These are phyloP conservation scores for Heterobasidion occidentale DNA, from an alignment of 1,284 basidiomycete genomes.

Conservation along the genomic window DNA sequence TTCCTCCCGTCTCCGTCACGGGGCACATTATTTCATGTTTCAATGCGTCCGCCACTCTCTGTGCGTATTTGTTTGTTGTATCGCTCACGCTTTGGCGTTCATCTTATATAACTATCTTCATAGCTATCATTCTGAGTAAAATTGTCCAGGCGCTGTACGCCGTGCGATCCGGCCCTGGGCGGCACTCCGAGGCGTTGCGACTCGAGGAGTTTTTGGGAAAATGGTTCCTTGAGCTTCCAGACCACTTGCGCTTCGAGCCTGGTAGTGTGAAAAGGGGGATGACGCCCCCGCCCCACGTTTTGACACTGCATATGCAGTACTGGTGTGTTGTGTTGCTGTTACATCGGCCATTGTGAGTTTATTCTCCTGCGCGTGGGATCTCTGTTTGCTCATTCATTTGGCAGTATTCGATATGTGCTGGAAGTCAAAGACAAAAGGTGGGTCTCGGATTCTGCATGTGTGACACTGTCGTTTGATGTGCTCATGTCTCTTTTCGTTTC, in stretches of 20 bases:
- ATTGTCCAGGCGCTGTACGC: conserved; percentile 74
- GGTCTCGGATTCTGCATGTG: neutral
- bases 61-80: conserved; percentile 31
- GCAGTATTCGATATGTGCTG: conserved; percentile 11
- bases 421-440: conserved; percentile 8
- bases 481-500: neutral
- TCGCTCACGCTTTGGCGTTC: neutral
- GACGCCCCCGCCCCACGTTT: conserved; percentile 52
- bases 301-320: conserved; percentile 80
- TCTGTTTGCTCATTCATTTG: neutral
- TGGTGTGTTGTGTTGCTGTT: conserved; percentile 77
- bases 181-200: conserved; percentile 48
- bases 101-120: neutral
- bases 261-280: conserved; percentile 31
- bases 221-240: conserved; percentile 72
- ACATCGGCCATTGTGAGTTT: conserved; percentile 73
- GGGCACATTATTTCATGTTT: conserved; percentile 66
- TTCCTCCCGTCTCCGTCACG: conserved; percentile 27
- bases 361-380: neutral
- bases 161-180: conserved; percentile 47
- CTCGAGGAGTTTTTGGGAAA: conserved; percentile 67
- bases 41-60: conserved; percentile 65
- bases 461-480: neutral
- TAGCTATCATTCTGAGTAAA: conserved; percentile 57
- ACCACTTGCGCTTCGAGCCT: conserved; percentile 58